These are phyloP conservation scores for Sclerotinia subarctica DNA, from an alignment of 2,329 filamentous ascomycete genomes.

Conservation along the genomic window DNA sequence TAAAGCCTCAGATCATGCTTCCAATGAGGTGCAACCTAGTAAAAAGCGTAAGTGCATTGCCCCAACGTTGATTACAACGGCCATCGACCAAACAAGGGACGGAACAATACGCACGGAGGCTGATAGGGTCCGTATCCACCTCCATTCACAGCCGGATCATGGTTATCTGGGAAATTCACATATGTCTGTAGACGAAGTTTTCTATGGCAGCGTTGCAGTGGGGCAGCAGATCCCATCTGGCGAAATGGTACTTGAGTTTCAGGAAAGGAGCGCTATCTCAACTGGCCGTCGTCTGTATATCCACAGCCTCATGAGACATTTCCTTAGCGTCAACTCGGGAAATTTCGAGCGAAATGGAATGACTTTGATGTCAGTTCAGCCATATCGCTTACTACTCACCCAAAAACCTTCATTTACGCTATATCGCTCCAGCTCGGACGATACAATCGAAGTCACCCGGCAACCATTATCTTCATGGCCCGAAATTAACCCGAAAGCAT, in stretches of 20 bases:
- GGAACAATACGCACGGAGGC: constrained; percentile 31
- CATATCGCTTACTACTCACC: constrained; percentile 34
- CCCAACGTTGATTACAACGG: constrained; percentile 33
- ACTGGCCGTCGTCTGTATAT: constrained; percentile 47
- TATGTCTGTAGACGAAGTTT: constrained; percentile 42
- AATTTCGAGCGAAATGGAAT: constrained; percentile 26
- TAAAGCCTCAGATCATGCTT: too few species aligned
- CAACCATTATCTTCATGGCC: constrained; percentile 36
- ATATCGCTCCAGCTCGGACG: constrained; percentile 28
- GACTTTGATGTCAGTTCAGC: constrained; percentile 29
- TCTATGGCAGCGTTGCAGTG: constrained; percentile 39
- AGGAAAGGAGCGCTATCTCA: constrained; percentile 37
- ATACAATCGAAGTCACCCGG: constrained; percentile 30
- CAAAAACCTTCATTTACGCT: constrained; percentile 38
- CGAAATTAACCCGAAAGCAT: constrained; percentile 30
- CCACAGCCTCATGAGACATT: constrained; percentile 42
- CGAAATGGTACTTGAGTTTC: constrained; percentile 34
- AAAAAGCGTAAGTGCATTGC: constrained; percentile 39
- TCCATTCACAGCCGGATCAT: constrained; percentile 19
- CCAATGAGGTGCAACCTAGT: constrained; percentile 1
- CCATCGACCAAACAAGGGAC: constrained; percentile 27
- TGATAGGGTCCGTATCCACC: constrained; percentile 22
- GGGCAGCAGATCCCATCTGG: constrained; percentile 35
- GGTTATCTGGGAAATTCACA: constrained; percentile 42
- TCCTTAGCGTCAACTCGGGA: constrained; percentile 38